Conservation (phyloP, 1,284 basidiomycete genomes). For the Phenoliferia sp. region DNA sequence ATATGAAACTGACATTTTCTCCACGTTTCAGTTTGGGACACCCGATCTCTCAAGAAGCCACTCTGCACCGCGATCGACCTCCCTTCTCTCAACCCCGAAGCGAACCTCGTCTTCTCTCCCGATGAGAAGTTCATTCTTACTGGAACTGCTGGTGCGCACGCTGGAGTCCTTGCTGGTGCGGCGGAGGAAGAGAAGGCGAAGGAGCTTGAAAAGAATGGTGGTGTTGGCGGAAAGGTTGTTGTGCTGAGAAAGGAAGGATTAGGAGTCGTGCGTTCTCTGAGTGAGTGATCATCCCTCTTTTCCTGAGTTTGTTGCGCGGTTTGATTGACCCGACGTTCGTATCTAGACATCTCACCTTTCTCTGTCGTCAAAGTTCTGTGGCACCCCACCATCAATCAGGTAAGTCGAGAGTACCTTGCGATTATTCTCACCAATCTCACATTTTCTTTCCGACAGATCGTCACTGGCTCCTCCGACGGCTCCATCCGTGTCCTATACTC, state of each 20-base stretch:
- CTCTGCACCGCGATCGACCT: slow-evolving; percentile 59
- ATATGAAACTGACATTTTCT: slow-evolving; percentile 1
- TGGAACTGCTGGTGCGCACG: slow-evolving; percentile 51
- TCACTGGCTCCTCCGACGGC: slow-evolving; percentile 81
- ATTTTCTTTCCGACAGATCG: slow-evolving; percentile 54
- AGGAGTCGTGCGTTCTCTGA: slow-evolving; percentile 58
- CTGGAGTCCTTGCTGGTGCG: slow-evolving; percentile 27
- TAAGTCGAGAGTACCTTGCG: slow-evolving; percentile 42
- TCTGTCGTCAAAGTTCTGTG: slow-evolving; percentile 83
- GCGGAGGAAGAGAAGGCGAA: slow-evolving; percentile 58
- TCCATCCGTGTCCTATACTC: slow-evolving; percentile 85
- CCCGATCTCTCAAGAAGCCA: slow-evolving; percentile 80
- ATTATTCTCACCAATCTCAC: not conserved
- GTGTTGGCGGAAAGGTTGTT: slow-evolving; percentile 56
- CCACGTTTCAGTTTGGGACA: slow-evolving; percentile 74
- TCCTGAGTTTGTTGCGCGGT: not conserved
- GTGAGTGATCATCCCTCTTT: slow-evolving; percentile 46
- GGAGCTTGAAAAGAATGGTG: slow-evolving; percentile 4
- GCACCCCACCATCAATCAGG: slow-evolving; percentile 98
- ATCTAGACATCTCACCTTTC: slow-evolving; percentile 44
- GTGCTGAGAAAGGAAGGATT: slow-evolving; percentile 64
- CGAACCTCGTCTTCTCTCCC: slow-evolving; percentile 88
- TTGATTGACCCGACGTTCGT: not conserved
- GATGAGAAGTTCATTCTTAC: slow-evolving; percentile 82
- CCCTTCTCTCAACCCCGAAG: slow-evolving; percentile 78